Base-by-base conservation (phyloP, 768 basidiomycete genomes). In the Rhodotorula graminis region DNA sequence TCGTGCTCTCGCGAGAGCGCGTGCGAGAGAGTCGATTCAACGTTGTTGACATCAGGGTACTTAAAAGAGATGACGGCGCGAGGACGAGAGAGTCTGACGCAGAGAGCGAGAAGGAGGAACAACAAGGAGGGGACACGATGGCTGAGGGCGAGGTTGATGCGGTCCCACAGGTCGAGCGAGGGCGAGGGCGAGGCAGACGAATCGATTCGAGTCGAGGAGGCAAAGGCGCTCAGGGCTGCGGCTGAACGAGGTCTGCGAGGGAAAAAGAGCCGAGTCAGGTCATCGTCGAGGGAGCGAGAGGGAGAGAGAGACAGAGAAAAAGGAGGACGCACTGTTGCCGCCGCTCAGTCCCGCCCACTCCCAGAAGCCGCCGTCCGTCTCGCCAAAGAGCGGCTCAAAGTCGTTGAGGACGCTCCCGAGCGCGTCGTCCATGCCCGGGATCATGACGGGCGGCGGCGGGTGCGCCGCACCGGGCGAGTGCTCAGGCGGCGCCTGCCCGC, bases 301-400 rank as follows among this genome's bases (percentile, higher is more conserved):
- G 25, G 3, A 50, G 49, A 50, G 19, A 27, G 11, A 1, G 50
- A 25, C 7, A 25, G 4, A 52, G 57, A n/a, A n/a, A n/a, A n/a
- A n/a, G n/a, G n/a, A n/a, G n/a, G n/a, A 23, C 55, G 37, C 55
- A 8, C 27, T 23, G 29, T 21, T 42, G 29, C 55, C 37, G 29
- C 55, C 37, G 7, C 11, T 19, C 27, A 66, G 58, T 0, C 65
- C 64, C 27, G 61, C 68, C 70, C 70, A 71, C 55, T 72, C 58
- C 71, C 71, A 72, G 19, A 72, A 63, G 19, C 52, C 59, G 10
- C 55, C 47, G 5, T 23, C 40, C 25, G 62, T 53, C 16, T 72
- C 71, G 8, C 71, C 69, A 37, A 76, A 76, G 16, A 76, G 31
- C 14, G 74, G 71, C 40, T 72, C 74, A 46, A 76, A 76, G n/a